These are phyloP conservation scores for Petasospora rhodanensis DNA, from an alignment of 1,139 yeast species.

Conservation along the genomic window DNA sequence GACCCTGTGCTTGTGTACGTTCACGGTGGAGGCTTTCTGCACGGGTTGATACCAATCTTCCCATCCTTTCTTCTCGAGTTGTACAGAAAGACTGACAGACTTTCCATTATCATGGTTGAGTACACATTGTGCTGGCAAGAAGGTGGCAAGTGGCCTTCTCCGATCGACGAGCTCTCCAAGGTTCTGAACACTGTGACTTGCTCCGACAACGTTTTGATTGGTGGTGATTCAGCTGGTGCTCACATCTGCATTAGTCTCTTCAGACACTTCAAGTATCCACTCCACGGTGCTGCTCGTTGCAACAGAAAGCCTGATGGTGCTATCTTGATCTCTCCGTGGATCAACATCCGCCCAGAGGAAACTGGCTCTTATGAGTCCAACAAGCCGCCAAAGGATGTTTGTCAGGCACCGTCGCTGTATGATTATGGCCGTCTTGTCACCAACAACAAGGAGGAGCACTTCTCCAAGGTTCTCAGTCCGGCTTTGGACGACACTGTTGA, in stretches of 20 bases:
- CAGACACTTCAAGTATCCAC: slow-evolving; percentile 34
- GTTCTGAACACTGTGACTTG: slow-evolving; percentile 32
- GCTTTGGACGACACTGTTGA: slow-evolving; percentile 6
- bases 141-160: slow-evolving; percentile 34
- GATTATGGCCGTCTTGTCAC: slow-evolving; percentile 5
- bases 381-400: slow-evolving; percentile 10
- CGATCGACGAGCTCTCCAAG: slow-evolving; percentile 34
- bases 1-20: slow-evolving; percentile 30
- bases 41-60: slow-evolving; percentile 31
- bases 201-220: slow-evolving; percentile 29
- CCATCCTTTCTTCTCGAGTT: slow-evolving; percentile 27
- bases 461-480: slow-evolving; percentile 3
- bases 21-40: slow-evolving; percentile 45
- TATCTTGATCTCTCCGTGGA: slow-evolving; percentile 43
- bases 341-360: slow-evolving; percentile 27
- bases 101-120: slow-evolving; percentile 35
- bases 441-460: slow-evolving; percentile 2
- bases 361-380: slow-evolving; percentile 33
- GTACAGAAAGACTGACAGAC: slow-evolving; percentile 33
- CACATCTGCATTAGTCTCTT: slow-evolving; percentile 36
- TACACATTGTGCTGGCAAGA: slow-evolving; percentile 35
- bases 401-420: slow-evolving; percentile 2
- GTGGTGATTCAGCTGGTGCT: slow-evolving; percentile 48
- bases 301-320: slow-evolving; percentile 37
- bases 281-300: too few species aligned